These are phyloP conservation scores for Cutaneotrichosporon daszewskae DNA, from an alignment of 1,284 basidiomycete species.

Conservation along the genomic window DNA sequence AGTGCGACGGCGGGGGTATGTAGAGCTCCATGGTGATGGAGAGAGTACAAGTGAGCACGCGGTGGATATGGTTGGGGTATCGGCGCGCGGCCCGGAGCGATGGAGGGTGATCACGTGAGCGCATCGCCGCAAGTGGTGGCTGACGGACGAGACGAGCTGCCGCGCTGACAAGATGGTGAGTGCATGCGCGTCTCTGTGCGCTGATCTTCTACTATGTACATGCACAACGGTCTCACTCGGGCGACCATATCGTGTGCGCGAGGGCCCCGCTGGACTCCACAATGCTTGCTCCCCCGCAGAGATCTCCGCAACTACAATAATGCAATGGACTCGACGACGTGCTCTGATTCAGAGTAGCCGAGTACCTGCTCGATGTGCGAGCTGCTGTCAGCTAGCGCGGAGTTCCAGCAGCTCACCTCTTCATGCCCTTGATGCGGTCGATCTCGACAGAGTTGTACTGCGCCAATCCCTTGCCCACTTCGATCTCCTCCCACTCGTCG, in stretches of 20 bases:
- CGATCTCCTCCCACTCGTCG: slow-evolving; percentile 69
- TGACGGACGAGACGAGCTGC: background rate
- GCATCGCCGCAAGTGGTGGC: background rate
- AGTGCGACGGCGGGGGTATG: slow-evolving; percentile 30
- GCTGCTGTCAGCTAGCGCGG: slow-evolving; percentile 49
- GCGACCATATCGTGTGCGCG: too few relatives aligned
- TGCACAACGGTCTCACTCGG: too few relatives aligned
- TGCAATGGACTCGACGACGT: slow-evolving; percentile 84
- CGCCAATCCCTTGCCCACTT: slow-evolving; percentile 87
- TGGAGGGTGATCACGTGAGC: too few relatives aligned
- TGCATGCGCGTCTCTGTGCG: too few relatives aligned
- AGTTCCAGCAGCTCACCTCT: slow-evolving; percentile 59
- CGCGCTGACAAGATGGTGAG: too few relatives aligned
- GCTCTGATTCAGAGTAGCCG: slow-evolving; percentile 91
- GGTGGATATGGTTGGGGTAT: background rate
- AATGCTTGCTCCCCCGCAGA: too few relatives aligned
- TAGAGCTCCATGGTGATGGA: slow-evolving; percentile 30
- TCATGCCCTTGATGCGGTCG: slow-evolving; percentile 76
- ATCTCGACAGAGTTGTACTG: slow-evolving; percentile 96
- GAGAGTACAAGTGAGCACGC: background rate
- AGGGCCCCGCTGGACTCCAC: too few relatives aligned
- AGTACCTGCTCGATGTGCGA: slow-evolving; percentile 72
- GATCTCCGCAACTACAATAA: too few relatives aligned
- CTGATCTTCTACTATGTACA: too few relatives aligned
- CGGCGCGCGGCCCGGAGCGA: background rate